Evolutionary conservation across 352 stramenopile species (phyloP), one percentile per base, ranked within the genome.

Genomic region (Peronosclerospora sorghi): DNA sequence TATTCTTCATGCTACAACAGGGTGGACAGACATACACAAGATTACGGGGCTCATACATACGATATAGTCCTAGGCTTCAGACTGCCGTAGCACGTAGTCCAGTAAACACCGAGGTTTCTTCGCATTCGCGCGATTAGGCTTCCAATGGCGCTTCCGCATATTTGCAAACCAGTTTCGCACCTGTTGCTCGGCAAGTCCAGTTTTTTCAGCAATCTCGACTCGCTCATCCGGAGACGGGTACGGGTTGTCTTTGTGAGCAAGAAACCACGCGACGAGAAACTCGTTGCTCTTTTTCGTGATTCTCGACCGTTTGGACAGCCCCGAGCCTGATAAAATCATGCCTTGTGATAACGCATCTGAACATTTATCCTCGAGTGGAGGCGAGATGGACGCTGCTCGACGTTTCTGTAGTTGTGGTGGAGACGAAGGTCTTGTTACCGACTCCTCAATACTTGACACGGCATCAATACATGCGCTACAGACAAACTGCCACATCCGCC

Each of bases 111-210:
- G 75, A 28, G 79, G 79, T 50, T 85, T 86, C 63, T 88, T 88
- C 13, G 57, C 41, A 34, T 67, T 79, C n/a, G 56, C 24, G 20
- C 59, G 57, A 28, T 68, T 83, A n/a, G 79, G 79, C 40, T 88
- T 89, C 79, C 79, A 92, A 55, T 92, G 79, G 35, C 79, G 76
- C 48, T 92, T 92, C 35, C 79, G 79, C 76, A 92, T 92, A 49
- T 92, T 92, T 14, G 79, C 77, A 56, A 92, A 92, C 79, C 79
- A 92, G 45, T 92, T 89, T 49, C 77, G 77, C 45, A 92, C 77
- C 46, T 92, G 79, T 42, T 87, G 77, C 55, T 89, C 79, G 5
- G 65, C 70, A 20, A 92, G 49, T 0, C 73, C 73, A 2, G 76
- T 89, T 38, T 67, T 69, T 4, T 67, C 62, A 3, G 79, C 76